A percentile compares a stretch with the other conserved stretches of the same genome.
These are phyloP conservation scores for Solanum rostratum DNA, from an alignment of 257 asterid genomes.

Conservation along the genomic window DNA sequence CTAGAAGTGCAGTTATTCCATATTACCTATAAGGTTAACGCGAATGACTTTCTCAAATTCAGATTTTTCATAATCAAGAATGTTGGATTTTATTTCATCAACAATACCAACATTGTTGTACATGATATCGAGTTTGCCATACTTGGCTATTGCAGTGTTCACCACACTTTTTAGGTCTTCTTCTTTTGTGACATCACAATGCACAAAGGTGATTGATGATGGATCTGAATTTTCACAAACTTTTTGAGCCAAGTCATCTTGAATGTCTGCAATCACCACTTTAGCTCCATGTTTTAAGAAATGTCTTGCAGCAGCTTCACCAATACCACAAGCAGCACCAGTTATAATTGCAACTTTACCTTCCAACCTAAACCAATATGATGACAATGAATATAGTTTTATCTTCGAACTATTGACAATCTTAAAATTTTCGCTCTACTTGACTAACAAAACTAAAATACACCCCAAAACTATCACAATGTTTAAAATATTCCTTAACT, in stretches of 20 bases:
- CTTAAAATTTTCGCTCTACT: no score
- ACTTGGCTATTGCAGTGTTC: not conserved
- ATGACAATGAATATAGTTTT: no score
- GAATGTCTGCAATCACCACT: no score
- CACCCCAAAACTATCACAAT: no score
- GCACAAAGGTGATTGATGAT: not conserved
- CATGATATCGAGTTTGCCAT: constrained; percentile 30
- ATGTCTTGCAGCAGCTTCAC: constrained; percentile 31
- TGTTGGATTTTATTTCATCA: not conserved
- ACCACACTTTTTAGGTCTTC: not conserved
- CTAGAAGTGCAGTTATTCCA: no score
- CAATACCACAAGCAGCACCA: constrained; percentile 50
- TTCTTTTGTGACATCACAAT: not conserved
- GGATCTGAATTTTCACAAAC: constrained; percentile 4
- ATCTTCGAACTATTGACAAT: no score
- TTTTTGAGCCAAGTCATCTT: not conserved
- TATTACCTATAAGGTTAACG: no score
- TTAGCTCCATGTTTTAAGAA: constrained; percentile 2
- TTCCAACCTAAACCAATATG: constrained; percentile 11
- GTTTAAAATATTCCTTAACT: no score
- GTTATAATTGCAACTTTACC: constrained; percentile 50
- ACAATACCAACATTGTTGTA: constrained; percentile 17
- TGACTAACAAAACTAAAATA: no score
- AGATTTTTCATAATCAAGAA: not conserved
- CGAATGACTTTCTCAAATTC: no score